These are phyloP conservation scores for Sphagnum magellanicum DNA, from an alignment of 228 moss, liverwort and hornwort genomes.

Conservation along the genomic window DNA sequence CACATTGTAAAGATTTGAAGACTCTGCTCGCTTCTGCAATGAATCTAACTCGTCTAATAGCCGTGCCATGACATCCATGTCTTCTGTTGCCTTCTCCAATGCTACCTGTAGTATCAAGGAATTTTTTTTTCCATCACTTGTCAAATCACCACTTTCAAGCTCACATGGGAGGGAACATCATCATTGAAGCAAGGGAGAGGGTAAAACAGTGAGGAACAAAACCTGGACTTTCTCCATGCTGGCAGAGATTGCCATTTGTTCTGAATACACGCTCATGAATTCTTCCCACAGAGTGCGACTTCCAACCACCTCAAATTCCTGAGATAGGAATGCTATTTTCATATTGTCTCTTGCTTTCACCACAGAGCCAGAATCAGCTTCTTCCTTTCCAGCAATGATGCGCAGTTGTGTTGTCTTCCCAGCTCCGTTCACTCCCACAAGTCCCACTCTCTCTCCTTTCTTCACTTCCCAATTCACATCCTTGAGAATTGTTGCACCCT, in stretches of 20 bases:
- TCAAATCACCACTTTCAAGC: no score
- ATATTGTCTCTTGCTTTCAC: conserved; percentile 65
- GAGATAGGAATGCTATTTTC: conserved; percentile 89
- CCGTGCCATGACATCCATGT: conserved; percentile 79
- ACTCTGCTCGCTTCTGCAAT: conserved; percentile 72
- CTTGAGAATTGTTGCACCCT: conserved; percentile 64
- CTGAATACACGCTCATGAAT: conserved; percentile 76
- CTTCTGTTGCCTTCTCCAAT: conserved; percentile 79
- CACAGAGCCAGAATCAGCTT: conserved; percentile 70
- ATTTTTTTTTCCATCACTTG: not conserved
- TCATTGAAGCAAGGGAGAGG: not conserved
- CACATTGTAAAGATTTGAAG: conserved; percentile 74
- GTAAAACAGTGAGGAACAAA: not conserved
- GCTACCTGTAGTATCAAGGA: conserved; percentile 28
- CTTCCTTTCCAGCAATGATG: conserved; percentile 80
- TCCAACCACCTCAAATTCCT: conserved; percentile 92
- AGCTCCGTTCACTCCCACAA: conserved; percentile 94
- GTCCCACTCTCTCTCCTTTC: conserved; percentile 89
- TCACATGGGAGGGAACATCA: no score
- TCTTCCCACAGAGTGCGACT: conserved; percentile 79
- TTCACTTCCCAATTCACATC: conserved; percentile 95
- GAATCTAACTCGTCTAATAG: conserved; percentile 81
- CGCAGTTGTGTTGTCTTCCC: conserved; percentile 95
- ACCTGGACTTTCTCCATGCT: conserved; percentile 78
- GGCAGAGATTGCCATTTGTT: conserved; percentile 63